phyloP scores from a whole-genome alignment of 495 filamentous ascomycete genomes.

The Thermothielavioides terrestris region DNA sequence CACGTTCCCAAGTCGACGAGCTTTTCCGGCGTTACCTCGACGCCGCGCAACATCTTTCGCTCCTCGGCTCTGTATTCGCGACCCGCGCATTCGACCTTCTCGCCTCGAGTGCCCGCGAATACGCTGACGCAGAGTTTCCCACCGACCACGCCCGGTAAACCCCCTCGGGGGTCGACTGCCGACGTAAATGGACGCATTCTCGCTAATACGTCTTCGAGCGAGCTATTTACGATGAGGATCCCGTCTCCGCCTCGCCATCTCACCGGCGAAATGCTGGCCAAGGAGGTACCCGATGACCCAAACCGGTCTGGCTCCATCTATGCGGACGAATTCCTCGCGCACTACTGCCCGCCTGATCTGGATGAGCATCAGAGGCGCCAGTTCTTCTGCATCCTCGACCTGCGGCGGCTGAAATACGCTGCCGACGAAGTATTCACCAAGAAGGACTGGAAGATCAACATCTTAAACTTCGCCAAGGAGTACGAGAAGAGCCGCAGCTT shows the following conservation, averaged over 20 bases:
- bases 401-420: conserved; percentile 44
- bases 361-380: conserved; percentile 41
- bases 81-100: conserved; percentile 27
- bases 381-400: conserved; percentile 47
- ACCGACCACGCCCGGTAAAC: conserved; percentile 24
- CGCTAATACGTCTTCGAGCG: conserved; percentile 27
- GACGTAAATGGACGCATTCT: conserved; percentile 28
- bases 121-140: conserved; percentile 29
- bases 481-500: conserved; percentile 46
- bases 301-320: conserved; percentile 37
- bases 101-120: conserved; percentile 26
- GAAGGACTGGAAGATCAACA: conserved; percentile 47
- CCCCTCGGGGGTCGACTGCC: conserved; percentile 20
- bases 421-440: conserved; percentile 43
- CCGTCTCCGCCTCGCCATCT: conserved; percentile 37
- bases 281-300: conserved; percentile 36
- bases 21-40: conserved; percentile 19
- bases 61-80: conserved; percentile 28
- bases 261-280: conserved; percentile 38
- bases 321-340: conserved; percentile 41
- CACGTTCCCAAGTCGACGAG: conserved; percentile 14
- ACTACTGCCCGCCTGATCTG: conserved; percentile 40
- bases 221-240: conserved; percentile 42
- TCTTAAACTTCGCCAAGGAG: conserved; percentile 44
- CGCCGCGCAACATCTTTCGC: conserved; percentile 34